Evolutionary conservation across 176 grass and related monocot genomes (phyloP), one percentile per base, ranked within the genome.

Genomic region (Carex cristatella): DNA sequence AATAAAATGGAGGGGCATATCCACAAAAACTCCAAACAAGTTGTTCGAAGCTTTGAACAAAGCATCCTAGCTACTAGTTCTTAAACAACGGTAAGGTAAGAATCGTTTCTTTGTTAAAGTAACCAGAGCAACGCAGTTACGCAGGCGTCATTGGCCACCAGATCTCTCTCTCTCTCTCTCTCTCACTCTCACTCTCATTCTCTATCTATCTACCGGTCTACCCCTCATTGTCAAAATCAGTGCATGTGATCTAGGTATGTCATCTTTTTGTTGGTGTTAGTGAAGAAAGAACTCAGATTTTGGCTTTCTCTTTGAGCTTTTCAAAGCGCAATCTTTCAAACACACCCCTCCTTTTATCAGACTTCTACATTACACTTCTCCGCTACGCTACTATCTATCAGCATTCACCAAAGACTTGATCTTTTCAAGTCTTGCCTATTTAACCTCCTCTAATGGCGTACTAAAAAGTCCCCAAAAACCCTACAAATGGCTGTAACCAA

Each of bases 401-500:
- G 15, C 62, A 65, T 15, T 19, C 1, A 33, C 44, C 79, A 48
- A 82, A 83, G 40, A 83, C 61, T 16, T 51, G 15, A 48, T 32
- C 37, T 83, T 68, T 65, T 54, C 13, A 64, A 53, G 28, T 54
- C 69, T 71, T 40, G 7, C 32, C 56, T 63, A 81, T 81, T 51
- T 31, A 14, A 82, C 65, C 83, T 80, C 32, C 85, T 65, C 16
- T 10, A 72, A 92, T 90, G 90, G 72, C 79, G 66, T 15, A 64
- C 30, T 78, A 38, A 11, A 79, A 87, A 60, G 14, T 11, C 30
- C 14, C 58, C 60, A 35, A 2, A 68, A 27, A 19, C 69, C 61
- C 69, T 79, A 85, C 61, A 78, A 88, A 98, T 95, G 95, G 55
- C 79, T 69, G 80, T 72, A 10, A 77, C 79, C 91, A 88, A 91